A percentile compares a stretch with the other conserved stretches of the same genome.
Conservation (phyloP, 1,139 yeast genomes). For the Pneumocystis jirovecii region DNA sequence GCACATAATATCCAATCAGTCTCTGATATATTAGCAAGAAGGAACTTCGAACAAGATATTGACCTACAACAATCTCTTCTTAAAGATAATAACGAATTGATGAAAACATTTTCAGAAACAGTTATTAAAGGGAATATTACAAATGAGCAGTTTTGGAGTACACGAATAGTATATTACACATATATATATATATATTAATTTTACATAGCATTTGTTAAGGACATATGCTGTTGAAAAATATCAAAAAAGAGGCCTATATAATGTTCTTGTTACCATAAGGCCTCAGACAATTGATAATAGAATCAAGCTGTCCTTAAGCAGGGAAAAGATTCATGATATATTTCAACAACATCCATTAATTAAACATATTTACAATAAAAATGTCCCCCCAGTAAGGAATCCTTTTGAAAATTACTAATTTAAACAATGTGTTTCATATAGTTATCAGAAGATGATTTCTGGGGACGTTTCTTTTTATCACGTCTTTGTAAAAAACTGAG, state of each 20-base stretch:
- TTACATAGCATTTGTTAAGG: constrained; percentile 41
- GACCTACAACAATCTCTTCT: constrained; percentile 66
- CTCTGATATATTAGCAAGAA: constrained; percentile 1
- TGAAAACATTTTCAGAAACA: constrained; percentile 70
- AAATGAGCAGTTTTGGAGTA: constrained; percentile 77
- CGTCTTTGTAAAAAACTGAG: constrained; percentile 71
- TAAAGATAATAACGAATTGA: constrained; percentile 51
- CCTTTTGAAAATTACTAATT: constrained; percentile 25
- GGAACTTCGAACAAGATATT: constrained; percentile 30
- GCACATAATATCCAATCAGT: neutral
- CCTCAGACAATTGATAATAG: constrained; percentile 52
- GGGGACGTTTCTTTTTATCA: constrained; percentile 94
- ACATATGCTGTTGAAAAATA: constrained; percentile 73
- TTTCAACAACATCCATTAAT: constrained; percentile 89
- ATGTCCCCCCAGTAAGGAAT: constrained; percentile 45
- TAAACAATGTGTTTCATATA: neutral
- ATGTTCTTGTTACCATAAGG: constrained; percentile 80
- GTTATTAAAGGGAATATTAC: constrained; percentile 47
- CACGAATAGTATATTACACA: constrained; percentile 33
- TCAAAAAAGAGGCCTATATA: constrained; percentile 85
- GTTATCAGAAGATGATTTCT: constrained; percentile 67
- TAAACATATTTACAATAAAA: constrained; percentile 75
- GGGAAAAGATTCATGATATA: constrained; percentile 79
- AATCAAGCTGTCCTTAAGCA: constrained; percentile 78
- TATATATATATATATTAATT: neutral